Evolutionary conservation across 768 basidiomycete genomes (phyloP).

Genomic region (Tulasnella sp.): DNA sequence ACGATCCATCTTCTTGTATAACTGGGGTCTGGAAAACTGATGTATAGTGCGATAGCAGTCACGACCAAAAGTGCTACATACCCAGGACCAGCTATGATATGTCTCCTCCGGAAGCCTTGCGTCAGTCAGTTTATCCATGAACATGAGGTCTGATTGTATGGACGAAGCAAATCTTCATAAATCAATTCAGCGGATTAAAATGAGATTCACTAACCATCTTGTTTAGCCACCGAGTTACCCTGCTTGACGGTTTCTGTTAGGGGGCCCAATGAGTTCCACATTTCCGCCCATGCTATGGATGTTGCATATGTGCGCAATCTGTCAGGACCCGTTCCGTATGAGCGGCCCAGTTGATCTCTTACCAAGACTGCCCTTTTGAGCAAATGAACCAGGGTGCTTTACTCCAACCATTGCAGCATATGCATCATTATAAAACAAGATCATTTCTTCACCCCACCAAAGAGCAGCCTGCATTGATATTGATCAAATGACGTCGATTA

Average conservation of each 20-base stretch:
- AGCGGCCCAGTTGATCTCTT: neutral
- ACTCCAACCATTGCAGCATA: constrained; percentile 20
- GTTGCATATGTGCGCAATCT: too few species aligned
- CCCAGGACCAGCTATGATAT: constrained; percentile 22
- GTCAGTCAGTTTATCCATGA: constrained; percentile 19
- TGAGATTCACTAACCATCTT: constrained; percentile 18
- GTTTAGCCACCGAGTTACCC: constrained; percentile 17
- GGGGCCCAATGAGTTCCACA: constrained; percentile 22
- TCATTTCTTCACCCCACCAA: constrained; percentile 21
- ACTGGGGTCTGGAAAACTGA: constrained; percentile 21
- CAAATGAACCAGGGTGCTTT: constrained; percentile 22
- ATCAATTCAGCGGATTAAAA: neutral
- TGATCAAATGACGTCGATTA: neutral
- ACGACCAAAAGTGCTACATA: too few species aligned
- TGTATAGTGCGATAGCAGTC: too few species aligned
- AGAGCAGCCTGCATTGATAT: constrained; percentile 17
- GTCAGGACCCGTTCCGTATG: too few species aligned
- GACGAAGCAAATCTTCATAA: neutral
- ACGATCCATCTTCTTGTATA: constrained; percentile 15
- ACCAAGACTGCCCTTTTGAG: constrained; percentile 16
- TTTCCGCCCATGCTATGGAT: constrained; percentile 20
- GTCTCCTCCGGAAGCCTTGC: constrained; percentile 20
- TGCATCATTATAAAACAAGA: constrained; percentile 21
- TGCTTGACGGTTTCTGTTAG: constrained; percentile 13
- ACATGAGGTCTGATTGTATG: constrained; percentile 19